phyloP scores from a whole-genome alignment of 805 yeast genomes.

The Cyberlindnera subsufficiens region DNA sequence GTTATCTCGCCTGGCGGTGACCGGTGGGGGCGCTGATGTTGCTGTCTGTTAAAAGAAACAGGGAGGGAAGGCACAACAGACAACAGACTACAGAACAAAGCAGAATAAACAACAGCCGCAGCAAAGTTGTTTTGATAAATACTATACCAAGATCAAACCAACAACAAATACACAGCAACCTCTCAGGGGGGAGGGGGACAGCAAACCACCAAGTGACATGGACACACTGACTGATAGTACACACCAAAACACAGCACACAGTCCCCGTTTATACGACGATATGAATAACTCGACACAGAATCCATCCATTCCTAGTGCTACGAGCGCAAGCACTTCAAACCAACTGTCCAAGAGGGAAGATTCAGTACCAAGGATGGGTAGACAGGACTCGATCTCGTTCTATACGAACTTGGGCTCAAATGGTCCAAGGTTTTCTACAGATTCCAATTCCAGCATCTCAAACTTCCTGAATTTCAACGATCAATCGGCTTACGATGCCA shows the following conservation, averaged over 20 bases:
- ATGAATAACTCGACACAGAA: not conserved
- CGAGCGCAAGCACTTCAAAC: no score
- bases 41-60: no score
- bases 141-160: no score
- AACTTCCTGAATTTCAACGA: slow-evolving; percentile 13
- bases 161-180: no score
- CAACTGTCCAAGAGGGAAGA: slow-evolving; percentile 4
- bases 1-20: no score
- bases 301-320: no score
- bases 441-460: slow-evolving; percentile 23
- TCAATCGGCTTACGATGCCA: slow-evolving; percentile 13
- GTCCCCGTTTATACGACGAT: not conserved
- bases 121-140: no score
- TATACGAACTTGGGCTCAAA: slow-evolving; percentile 19
- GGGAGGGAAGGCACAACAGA: not conserved
- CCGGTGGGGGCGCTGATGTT: no score
- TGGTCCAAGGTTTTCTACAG: slow-evolving; percentile 24
- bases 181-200: no score
- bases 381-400: slow-evolving; percentile 24
- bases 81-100: not conserved
- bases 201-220: not conserved
- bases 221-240: not conserved
- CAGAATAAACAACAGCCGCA: no score
- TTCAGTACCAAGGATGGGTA: slow-evolving; percentile 12
- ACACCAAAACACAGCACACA: not conserved